Evolutionary conservation across 441 rosid species (phyloP).

Genomic region (Gossypium gossypioides): DNA sequence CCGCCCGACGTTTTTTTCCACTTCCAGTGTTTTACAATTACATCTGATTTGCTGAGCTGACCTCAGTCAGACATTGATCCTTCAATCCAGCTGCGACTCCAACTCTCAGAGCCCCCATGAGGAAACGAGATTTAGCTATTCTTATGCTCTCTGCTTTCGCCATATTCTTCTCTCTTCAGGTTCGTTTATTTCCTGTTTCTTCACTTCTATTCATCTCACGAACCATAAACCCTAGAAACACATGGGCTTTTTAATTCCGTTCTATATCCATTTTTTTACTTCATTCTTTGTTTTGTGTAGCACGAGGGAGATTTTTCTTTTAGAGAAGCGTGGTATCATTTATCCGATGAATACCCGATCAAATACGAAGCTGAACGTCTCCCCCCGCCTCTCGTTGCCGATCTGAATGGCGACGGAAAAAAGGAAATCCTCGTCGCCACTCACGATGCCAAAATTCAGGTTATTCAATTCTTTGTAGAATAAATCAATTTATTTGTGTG

Average conservation of each 20-base stretch:
- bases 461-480: slow-evolving; percentile 3
- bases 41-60: neutral
- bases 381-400: slow-evolving; percentile 79
- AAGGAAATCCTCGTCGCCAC: slow-evolving; percentile 82
- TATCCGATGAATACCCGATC: slow-evolving; percentile 78
- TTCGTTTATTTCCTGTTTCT: slow-evolving; percentile 3
- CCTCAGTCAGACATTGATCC: neutral
- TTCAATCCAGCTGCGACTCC: neutral
- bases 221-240: slow-evolving; percentile 2
- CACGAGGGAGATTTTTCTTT: slow-evolving; percentile 97
- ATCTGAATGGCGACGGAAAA: slow-evolving; percentile 92
- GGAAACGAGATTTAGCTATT: slow-evolving; percentile 95
- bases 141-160: slow-evolving; percentile 95
- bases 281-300: slow-evolving; percentile 22
- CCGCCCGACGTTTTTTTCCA: neutral
- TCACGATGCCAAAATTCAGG: slow-evolving; percentile 88
- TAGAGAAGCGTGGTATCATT: slow-evolving; percentile 87
- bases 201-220: neutral
- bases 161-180: slow-evolving; percentile 96
- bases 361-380: slow-evolving; percentile 85
- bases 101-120: slow-evolving; percentile 33
- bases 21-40: neutral
- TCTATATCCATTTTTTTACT: neutral
- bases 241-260: neutral
- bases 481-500: neutral